phyloP scores from a whole-genome alignment of 768 basidiomycete genomes.

The Lentinula aciculospora region DNA sequence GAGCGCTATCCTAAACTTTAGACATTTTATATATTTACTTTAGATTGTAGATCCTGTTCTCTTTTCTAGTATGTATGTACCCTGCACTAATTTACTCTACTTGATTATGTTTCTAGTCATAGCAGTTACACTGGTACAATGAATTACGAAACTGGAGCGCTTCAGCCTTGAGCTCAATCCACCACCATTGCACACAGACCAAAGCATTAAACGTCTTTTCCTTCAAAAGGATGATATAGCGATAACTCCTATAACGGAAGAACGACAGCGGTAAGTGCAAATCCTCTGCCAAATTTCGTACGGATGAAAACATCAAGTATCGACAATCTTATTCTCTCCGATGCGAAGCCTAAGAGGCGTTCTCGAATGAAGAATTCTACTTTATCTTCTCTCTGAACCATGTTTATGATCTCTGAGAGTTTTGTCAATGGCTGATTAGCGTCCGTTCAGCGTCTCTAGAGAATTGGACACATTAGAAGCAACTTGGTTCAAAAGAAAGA shows the following conservation, averaged over 20 bases:
- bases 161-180: no score
- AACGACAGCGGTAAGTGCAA: background rate
- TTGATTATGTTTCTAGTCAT: no score
- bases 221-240: background rate
- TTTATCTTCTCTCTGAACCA: slow-evolving; percentile 5
- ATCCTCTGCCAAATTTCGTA: background rate
- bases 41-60: background rate
- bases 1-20: background rate
- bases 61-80: background rate
- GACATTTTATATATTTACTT: background rate
- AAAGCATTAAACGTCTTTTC: background rate
- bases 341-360: background rate
- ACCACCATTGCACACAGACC: no score
- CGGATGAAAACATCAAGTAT: slow-evolving; percentile 5
- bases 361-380: background rate
- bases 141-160: no score
- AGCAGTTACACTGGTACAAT: no score
- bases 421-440: background rate
- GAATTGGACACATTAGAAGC: no score
- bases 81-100: background rate
- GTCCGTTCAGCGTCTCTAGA: background rate
- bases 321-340: background rate
- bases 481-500: no score
- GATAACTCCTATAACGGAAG: background rate
- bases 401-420: background rate